A percentile compares a stretch with the other conserved stretches of the same genome.
Conservation (phyloP, 2,329 filamentous ascomycete species). For the Arachnomyces sp. region DNA sequence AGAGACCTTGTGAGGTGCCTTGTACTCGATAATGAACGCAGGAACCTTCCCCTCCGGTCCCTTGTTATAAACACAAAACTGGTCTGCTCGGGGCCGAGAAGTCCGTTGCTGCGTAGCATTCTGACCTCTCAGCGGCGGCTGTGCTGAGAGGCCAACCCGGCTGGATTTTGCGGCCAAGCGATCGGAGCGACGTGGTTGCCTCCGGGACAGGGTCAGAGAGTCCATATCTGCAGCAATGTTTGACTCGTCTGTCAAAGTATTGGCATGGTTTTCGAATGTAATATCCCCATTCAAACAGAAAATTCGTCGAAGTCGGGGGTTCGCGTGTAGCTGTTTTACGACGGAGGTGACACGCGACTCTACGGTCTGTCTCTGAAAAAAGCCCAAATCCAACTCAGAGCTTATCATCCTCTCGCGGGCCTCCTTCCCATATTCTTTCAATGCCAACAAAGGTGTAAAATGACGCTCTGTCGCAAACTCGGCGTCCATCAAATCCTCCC, state of each 20-base stretch:
- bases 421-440: slow-evolving; percentile 6
- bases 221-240: slow-evolving; percentile 2
- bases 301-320: slow-evolving; percentile 6
- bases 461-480: slow-evolving; percentile 5
- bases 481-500: slow-evolving; percentile 1
- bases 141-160: background rate
- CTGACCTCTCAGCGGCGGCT: background rate
- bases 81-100: slow-evolving; percentile 21
- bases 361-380: slow-evolving; percentile 9
- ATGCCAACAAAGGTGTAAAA: slow-evolving; percentile 9
- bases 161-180: slow-evolving; percentile 6
- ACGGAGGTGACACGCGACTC: slow-evolving; percentile 7
- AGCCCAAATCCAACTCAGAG: slow-evolving; percentile 13
- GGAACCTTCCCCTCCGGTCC: slow-evolving; percentile 14
- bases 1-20: slow-evolving; percentile 41
- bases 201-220: slow-evolving; percentile 7
- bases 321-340: slow-evolving; percentile 4
- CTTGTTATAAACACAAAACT: slow-evolving; percentile 29
- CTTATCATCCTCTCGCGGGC: slow-evolving; percentile 4
- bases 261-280: slow-evolving; percentile 13
- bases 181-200: slow-evolving; percentile 8
- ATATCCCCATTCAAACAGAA: slow-evolving; percentile 10
- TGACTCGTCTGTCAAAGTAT: slow-evolving; percentile 8
- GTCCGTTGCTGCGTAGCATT: slow-evolving; percentile 4
- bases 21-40: slow-evolving; percentile 36